Base-by-base conservation (phyloP, 2,329 filamentous ascomycete genomes). In the Fusarium vanettenii region DNA sequence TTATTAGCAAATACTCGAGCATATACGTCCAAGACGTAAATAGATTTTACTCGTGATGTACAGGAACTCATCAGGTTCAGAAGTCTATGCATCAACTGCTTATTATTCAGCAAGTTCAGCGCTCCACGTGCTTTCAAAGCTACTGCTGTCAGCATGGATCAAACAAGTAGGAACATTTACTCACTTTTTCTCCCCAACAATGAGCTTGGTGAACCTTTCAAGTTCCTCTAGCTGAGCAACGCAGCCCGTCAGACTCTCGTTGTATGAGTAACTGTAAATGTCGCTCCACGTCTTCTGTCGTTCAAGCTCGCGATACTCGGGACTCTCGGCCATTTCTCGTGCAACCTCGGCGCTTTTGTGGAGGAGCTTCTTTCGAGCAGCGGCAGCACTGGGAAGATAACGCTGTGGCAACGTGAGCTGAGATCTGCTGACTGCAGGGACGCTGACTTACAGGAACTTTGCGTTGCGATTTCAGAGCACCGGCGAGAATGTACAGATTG, bases 401-500 rank as follows among this genome's bases (percentile, higher is more conserved):
- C 85, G 85, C 83, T 87, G 33, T 11, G 31, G 27, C 43, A 66
- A 59, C 43, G 64, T 50, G 20, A 16, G 14, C 1, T 7, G 13
- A 9, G 35, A 65, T 27, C 31, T 4, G 5, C 6, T 11, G 11
- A 6, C 9, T 9, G 20, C 1, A 14, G 27, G 45, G 20, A 60
- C 13, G 11, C 22, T 41, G 7, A 77, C 85, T 75, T 77, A 87
- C 85, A 6, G 88, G 88, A 2, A 90, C 87, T 75, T 85, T 86
- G 29, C 84, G 81, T 56, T 86, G 83, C 0, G 86, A 86, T 37
- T 87, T 83, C 43, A 91, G 78, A 7, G 89, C 89, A 0, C 88
- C 88, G 0, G 89, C 88, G 1, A 91, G 82, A 50, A 90, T 85
- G 75, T 91, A 91, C 4, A 91, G 76, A 73, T 90, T 91, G 69